A percentile compares a stretch with the other conserved stretches of the same genome.
Conservation (phyloP, 257 asterid species). For the Anisodus tanguticus region DNA sequence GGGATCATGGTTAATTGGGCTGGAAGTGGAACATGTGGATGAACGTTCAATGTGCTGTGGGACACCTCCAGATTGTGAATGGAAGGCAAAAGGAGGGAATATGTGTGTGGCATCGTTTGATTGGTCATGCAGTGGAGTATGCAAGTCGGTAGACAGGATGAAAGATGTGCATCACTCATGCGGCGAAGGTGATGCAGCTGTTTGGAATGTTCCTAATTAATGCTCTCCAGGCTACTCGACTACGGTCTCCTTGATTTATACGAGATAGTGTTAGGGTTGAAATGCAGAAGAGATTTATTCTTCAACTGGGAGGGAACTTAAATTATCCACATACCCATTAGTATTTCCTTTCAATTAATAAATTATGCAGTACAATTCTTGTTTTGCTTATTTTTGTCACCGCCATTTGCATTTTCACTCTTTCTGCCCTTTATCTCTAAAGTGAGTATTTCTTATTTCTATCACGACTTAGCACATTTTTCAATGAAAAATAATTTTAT, state of each 20-base stretch:
- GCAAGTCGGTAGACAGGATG: conserved; percentile 79
- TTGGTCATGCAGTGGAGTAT: conserved; percentile 84
- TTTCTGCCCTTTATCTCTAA: too few relatives aligned
- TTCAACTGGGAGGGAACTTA: not conserved
- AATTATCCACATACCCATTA: not conserved
- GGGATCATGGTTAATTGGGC: conserved; percentile 83
- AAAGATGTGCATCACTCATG: conserved; percentile 63
- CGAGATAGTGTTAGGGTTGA: too few relatives aligned
- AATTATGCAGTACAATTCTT: not conserved
- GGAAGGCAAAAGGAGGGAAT: conserved; percentile 55
- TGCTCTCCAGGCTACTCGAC: not conserved
- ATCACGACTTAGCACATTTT: too few relatives aligned
- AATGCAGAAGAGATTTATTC: not conserved
- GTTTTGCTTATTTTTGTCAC: not conserved
- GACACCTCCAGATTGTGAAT: conserved; percentile 78
- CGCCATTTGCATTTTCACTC: too few relatives aligned
- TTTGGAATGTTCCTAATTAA: conserved; percentile 50
- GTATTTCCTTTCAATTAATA: not conserved
- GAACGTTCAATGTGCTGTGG: conserved; percentile 81
- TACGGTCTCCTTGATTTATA: not conserved
- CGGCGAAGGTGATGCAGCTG: conserved; percentile 69
- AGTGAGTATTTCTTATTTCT: too few relatives aligned
- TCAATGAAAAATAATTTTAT: too few relatives aligned
- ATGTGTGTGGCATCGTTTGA: conserved; percentile 78
- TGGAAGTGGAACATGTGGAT: conserved; percentile 80